These are phyloP conservation scores for Phytophthora macrochlamydospora DNA, from an alignment of 352 stramenopile genomes.

Conservation along the genomic window DNA sequence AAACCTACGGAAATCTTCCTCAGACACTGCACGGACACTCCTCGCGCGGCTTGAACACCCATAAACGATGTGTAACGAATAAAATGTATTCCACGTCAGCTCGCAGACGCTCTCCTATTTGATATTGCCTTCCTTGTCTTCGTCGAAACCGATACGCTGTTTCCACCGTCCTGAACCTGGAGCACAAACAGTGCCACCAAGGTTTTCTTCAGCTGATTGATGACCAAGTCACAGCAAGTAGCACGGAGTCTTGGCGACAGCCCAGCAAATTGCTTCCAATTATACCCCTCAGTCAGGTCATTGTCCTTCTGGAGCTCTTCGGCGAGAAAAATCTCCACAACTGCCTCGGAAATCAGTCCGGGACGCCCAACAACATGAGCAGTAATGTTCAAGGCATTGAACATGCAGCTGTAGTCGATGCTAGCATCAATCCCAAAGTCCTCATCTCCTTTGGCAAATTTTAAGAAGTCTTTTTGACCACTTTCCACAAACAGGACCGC, in stretches of 20 bases:
- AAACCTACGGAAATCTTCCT: too few relatives aligned
- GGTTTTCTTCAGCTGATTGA: not conserved
- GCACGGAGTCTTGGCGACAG: not conserved
- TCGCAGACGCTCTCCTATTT: too few relatives aligned
- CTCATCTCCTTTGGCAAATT: not conserved
- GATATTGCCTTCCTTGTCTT: too few relatives aligned
- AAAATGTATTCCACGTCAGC: too few relatives aligned
- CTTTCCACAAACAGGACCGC: slow-evolving; percentile 2
- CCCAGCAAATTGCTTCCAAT: not conserved
- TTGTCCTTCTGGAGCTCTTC: not conserved
- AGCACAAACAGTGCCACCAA: too few relatives aligned
- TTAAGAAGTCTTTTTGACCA: not conserved
- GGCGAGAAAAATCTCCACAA: not conserved
- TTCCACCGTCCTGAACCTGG: too few relatives aligned
- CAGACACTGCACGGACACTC: too few relatives aligned
- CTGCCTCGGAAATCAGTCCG: not conserved
- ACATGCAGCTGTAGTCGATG: slow-evolving; percentile 2
- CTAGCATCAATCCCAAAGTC: not conserved
- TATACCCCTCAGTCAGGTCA: not conserved
- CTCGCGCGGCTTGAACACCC: too few relatives aligned
- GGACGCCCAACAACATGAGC: not conserved
- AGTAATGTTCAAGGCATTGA: not conserved
- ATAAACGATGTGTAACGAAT: too few relatives aligned
- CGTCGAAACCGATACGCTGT: too few relatives aligned
- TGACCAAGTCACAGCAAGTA: not conserved